Evolutionary conservation across 305 asterid species (phyloP), one percentile per base, ranked within the genome.

Genomic region (Plantago lanceolata): DNA sequence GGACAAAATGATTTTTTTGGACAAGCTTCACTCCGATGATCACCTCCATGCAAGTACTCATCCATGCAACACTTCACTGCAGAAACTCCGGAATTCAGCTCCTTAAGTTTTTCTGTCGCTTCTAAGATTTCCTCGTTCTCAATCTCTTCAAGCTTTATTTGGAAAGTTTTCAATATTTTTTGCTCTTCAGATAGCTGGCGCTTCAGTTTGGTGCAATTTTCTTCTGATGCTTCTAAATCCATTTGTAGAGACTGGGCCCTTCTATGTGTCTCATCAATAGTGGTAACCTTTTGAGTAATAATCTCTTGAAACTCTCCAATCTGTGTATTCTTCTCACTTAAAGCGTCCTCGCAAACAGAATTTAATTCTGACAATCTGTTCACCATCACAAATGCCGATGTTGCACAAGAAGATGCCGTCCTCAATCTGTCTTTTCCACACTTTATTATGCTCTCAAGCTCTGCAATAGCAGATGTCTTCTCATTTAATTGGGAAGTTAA

Each of bases 331-430:
- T 84, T 80, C 47, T 73, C 70, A 65, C 61, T 71, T 57, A 83
- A 66, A 47, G 73, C 76, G 57, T 73, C 90, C 63, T 71, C 71
- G 76, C 71, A 61, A 65, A 67, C 62, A 51, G 83, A 76, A 57
- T 87, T 87, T 72, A 78, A 57, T 76, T 89, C 96, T 72, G 78
- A 78, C 69, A 94, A 75, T 82, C 93, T 66, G 74, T 85, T 86
- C 66, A 90, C 88, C 51, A 86, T 75, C 75, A 94, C 78, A 40
- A 90, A 77, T 51, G 95, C 91, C 63, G 84, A 94, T 54, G 87
- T 75, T 60, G 99, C 95, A 86, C 95, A 88, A 73, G 78, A 73
- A 31, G 96, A 79, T 56, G 93, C 57, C 55, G 58, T 71, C 73
- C 73, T 77, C 60, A 90, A 84, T 69, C 74, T 81, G 70, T 80